Base-by-base conservation (phyloP, 1,284 basidiomycete genomes). In the Fomitopsis betulina region DNA sequence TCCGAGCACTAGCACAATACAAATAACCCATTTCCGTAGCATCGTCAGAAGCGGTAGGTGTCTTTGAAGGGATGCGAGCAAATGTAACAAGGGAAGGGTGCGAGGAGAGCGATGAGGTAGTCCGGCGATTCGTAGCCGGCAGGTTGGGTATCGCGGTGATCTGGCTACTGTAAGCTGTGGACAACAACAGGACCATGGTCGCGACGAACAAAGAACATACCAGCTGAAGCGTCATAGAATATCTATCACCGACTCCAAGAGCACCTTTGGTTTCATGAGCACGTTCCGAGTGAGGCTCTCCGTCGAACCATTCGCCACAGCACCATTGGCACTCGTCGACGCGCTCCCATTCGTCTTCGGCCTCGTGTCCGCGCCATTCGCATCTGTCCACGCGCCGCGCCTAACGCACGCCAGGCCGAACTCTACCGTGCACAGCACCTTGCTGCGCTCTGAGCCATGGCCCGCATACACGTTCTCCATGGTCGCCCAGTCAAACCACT, bases 391-490 rank as follows among this genome's bases (percentile, higher is more conserved):
- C 15, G 50, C 53, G 17, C 54, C 62, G 37, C 65, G 66, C 53
- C 67, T 63, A 10, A 67, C 62, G 53, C 72, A 69, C 43, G 63
- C 67, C 7, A 75, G 62, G 21, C 74, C 74, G 52, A 75, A 67
- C 59, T 73, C 73, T 42, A 73, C 64, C n/a, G 72, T 73, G 56
- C 74, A 75, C 53, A 75, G 61, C 35, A 75, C 73, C 23, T 62
- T 61, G 40, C 63, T 63, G 40, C 57, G 63, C 57, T 70, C 66
- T 54, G 65, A 69, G 32, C 62, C 68, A 56, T 65, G 64, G 9
- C 69, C 70, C n/a, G 65, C 70, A 40, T 71, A 74, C 43, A 72
- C 66, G 61, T 74, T 72, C 54, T 73, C 72, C 73, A 74, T 74
- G 53, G 62, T 55, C 40, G 53, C 57, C 49, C 65, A 61, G 58